Evolutionary conservation across 140 eudicot species (phyloP), one percentile per base, ranked within the genome.

Genomic region (Ambrosia hybrid): DNA sequence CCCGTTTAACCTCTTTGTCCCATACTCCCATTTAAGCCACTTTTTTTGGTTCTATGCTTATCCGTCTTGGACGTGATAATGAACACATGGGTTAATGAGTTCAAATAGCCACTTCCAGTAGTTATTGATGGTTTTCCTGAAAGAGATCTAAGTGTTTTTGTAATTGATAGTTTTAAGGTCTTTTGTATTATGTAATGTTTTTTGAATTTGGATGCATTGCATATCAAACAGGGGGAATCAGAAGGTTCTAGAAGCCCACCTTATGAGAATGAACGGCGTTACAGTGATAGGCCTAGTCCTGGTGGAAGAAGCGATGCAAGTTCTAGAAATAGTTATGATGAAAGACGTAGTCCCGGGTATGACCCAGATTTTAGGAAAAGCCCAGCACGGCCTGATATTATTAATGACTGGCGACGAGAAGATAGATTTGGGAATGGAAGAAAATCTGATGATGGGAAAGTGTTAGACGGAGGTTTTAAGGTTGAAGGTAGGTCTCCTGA

Each of bases 221-320:
- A 12, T 55, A 34, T 82, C 38, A 37, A 83, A 59, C 73, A 90
- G 97, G 94, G 91, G 72, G 96, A 86, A 67, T 6, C 78, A 11
- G 97, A 90, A 48, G 89, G 97, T 39, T 93, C 98, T 57, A 78
- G 91, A 70, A 94, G 99, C 76, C 99, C 99, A 52, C 95, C 96
- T 3, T 84, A 84, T 58, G 96, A 88, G 43, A 94, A 78, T 8
- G 98, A 92, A 21, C 92, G 98, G 4, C 98, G 95, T 33, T 81
- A 83, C 67, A 80, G 85, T 69, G 98, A 87, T 73, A 83, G 96
- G 76, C 84, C 96, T 60, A 86, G 97, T 76, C 85, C 91, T 16
- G 97, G 97, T 79, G 93, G 97, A 58, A 83, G 90, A 78, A 85
- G 90, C 65, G 90, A 85, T 12, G 71, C 74, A 56, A 82, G 81